phyloP scores from a whole-genome alignment of 495 filamentous ascomycete species.

The Lepidopterella palustris region DNA sequence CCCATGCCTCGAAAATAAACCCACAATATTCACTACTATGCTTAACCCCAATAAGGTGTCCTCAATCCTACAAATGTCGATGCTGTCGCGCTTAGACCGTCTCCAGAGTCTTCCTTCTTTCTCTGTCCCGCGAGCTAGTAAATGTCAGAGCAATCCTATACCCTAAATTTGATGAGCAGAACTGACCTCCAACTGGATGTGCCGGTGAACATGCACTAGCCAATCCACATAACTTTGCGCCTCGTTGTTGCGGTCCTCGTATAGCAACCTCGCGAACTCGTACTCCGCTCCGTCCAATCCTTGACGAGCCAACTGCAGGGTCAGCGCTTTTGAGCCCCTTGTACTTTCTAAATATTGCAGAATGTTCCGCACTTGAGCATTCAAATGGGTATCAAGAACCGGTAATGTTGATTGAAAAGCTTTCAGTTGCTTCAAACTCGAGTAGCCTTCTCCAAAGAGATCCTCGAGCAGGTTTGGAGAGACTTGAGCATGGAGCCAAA shows the following conservation, averaged over 20 bases:
- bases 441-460: conserved; percentile 75
- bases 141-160: not conserved
- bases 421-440: conserved; percentile 67
- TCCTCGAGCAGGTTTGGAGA: conserved; percentile 80
- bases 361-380: conserved; percentile 89
- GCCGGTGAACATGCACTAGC: conserved; percentile 90
- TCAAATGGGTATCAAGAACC: conserved; percentile 85
- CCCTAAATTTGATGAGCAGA: not conserved
- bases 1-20: not conserved
- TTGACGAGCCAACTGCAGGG: conserved; percentile 86
- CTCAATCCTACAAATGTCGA: conserved; percentile 61
- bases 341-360: conserved; percentile 75
- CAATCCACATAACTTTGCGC: conserved; percentile 97
- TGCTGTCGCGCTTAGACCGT: conserved; percentile 32
- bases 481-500: conserved; percentile 80
- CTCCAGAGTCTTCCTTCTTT: conserved; percentile 60
- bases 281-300: conserved; percentile 92
- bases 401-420: conserved; percentile 64
- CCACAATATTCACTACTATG: not conserved
- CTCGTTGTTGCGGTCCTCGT: conserved; percentile 96
- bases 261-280: conserved; percentile 83
- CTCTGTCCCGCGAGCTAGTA: conserved; percentile 62
- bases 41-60: conserved; percentile 58
- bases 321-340: conserved; percentile 79
- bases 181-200: conserved; percentile 80